Conservation (phyloP, 176 grass and related monocot species). For the Aegilops sharonensis region DNA sequence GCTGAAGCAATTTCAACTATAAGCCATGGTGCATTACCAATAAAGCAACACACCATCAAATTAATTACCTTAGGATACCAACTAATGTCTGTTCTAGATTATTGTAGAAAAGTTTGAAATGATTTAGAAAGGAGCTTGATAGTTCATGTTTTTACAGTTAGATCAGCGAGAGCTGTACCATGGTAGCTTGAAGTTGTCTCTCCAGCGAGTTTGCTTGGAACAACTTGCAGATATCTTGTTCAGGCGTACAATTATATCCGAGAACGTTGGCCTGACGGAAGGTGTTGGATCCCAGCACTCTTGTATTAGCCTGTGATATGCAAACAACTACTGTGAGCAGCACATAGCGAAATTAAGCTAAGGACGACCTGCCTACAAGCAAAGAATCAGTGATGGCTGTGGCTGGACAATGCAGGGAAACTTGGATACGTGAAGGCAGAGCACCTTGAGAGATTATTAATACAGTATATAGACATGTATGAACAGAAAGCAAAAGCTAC, state of each 20-base stretch:
- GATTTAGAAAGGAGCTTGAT: neutral
- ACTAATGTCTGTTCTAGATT: neutral
- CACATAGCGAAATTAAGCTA: neutral
- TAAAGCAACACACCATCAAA: neutral
- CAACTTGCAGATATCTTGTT: conserved; percentile 47
- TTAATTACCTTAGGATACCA: neutral
- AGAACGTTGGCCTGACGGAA: conserved; percentile 55
- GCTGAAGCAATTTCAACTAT: neutral
- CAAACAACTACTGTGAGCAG: conserved; percentile 11
- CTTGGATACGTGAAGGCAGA: neutral
- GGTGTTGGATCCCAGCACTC: conserved; percentile 82
- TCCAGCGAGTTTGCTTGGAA: conserved; percentile 66
- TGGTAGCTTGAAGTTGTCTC: conserved; percentile 74
- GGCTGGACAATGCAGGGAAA: neutral
- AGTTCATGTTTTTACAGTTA: neutral
- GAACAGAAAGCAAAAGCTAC: neutral
- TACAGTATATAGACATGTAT: neutral
- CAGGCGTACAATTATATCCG: conserved; percentile 78
- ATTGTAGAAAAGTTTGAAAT: neutral
- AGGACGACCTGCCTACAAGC: neutral
- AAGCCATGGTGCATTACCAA: conserved; percentile 6
- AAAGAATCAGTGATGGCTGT: neutral
- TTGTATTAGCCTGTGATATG: conserved; percentile 63
- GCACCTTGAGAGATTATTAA: neutral
- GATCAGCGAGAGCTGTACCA: conserved; percentile 46